Evolutionary conservation across 2,329 filamentous ascomycete genomes (phyloP), one percentile per base, ranked within the genome.

Genomic region (Ceratocystiopsis sp.): DNA sequence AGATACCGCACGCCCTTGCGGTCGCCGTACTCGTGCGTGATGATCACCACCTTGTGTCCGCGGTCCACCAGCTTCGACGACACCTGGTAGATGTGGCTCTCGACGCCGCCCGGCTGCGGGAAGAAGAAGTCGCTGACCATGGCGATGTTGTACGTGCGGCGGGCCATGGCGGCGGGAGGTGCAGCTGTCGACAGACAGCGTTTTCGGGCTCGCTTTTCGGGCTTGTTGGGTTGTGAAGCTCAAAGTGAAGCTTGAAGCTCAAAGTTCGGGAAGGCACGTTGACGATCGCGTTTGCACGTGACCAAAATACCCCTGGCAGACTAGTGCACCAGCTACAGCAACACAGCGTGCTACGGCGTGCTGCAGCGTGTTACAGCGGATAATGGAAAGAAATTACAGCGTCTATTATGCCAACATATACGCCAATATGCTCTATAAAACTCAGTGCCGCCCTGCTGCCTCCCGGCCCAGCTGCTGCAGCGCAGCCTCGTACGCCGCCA

Each of bases 61-160:
- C 91, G 84, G 60, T 98, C 89, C 51, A 96, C 86, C 52, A 98
- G 76, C 71, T 96, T 98, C 45, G 82, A 84, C 32, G 89, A 91
- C 36, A 98, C 70, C 61, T 98, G 91, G 66, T 98, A 98, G 54
- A 98, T 96, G 63, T 98, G 91, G 61, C 85, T 93, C 66, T 98
- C 91, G 51, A 98, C 78, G 54, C 91, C 91, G 57, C 91, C 87
- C 42, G 91, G 89, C 57, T 96, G 89, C 14, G 91, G 91, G 59
- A 93, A 98, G 78, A 98, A 98, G 72, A 93, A 95, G 69, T 98
- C 91, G 73, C 89, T 87, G 60, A 95, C 84, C 91, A 98, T 98
- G 49, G 75, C 76, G 63, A 80, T 80, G 56, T 76, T 79, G 61
- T 78, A 80, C 32, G 70, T 73, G 50, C 67, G 67, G 52, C 66